Conservation (phyloP, 208 protist genomes). For the Acanthamoeba divionensis region DNA sequence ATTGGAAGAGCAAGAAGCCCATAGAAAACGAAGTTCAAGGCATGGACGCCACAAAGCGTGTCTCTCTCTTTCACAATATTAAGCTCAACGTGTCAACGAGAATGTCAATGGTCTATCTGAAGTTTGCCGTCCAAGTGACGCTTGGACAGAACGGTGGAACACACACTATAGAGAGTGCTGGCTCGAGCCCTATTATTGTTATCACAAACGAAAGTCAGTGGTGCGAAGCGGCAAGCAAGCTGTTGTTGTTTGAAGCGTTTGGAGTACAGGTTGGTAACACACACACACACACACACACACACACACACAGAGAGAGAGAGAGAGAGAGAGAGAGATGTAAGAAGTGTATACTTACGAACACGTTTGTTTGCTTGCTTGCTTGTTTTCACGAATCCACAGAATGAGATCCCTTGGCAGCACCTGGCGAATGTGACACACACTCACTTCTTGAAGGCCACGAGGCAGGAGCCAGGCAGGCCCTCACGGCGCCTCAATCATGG, state of each 20-base stretch:
- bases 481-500: constrained; percentile 50
- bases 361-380: neutral
- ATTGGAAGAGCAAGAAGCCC: constrained; percentile 46
- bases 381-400: neutral
- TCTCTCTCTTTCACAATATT: constrained; percentile 45
- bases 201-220: constrained; percentile 71
- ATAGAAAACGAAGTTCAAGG: constrained; percentile 25
- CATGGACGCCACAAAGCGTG: neutral
- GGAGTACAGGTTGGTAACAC: neutral
- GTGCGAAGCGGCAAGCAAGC: constrained; percentile 63
- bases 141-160: constrained; percentile 15
- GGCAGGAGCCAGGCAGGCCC: constrained; percentile 31
- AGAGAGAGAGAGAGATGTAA: too few species aligned
- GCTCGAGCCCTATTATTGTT: constrained; percentile 57
- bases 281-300: too few species aligned
- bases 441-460: constrained; percentile 58
- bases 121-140: constrained; percentile 50
- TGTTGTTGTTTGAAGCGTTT: constrained; percentile 57
- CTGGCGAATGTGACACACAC: constrained; percentile 65
- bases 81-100: constrained; percentile 67
- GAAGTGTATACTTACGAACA: neutral
- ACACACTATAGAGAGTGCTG: constrained; percentile 51
- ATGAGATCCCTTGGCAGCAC: constrained; percentile 52
- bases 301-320: too few species aligned
- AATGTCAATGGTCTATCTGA: constrained; percentile 55